phyloP scores from a whole-genome alignment of 2,329 filamentous ascomycete genomes.

The Calonectria montana region DNA sequence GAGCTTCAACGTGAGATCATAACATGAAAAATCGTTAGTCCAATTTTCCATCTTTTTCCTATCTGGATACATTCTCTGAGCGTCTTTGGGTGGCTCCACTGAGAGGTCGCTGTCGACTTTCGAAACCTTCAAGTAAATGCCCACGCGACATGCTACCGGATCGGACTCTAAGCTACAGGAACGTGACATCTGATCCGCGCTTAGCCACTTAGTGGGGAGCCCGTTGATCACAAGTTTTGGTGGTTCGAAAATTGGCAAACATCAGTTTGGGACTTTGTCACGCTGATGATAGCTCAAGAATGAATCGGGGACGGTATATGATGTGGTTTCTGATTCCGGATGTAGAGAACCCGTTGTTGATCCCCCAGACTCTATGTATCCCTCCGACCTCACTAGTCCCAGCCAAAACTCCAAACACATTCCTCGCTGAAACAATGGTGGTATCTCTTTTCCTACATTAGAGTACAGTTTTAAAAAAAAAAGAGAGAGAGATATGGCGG shows the following conservation, averaged over 20 bases:
- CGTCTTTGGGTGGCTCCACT: no score
- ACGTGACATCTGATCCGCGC: background rate
- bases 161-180: background rate
- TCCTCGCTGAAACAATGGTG: conserved; percentile 2
- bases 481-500: background rate
- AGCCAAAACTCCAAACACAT: background rate
- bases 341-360: background rate
- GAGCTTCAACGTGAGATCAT: no score
- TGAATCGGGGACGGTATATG: no score
- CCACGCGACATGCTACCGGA: conserved; percentile 18
- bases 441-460: conserved; percentile 1
- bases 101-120: no score
- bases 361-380: background rate
- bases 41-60: no score
- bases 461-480: background rate
- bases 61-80: no score
- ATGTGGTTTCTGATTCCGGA: background rate
- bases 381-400: background rate
- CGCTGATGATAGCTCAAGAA: background rate
- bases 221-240: background rate
- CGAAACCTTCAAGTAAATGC: background rate
- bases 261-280: no score
- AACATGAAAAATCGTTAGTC: no score
- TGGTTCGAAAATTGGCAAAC: background rate
- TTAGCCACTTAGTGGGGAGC: background rate